Base-by-base conservation (phyloP, 2,329 filamentous ascomycete species). In the Talaromyces amestolkiae region DNA sequence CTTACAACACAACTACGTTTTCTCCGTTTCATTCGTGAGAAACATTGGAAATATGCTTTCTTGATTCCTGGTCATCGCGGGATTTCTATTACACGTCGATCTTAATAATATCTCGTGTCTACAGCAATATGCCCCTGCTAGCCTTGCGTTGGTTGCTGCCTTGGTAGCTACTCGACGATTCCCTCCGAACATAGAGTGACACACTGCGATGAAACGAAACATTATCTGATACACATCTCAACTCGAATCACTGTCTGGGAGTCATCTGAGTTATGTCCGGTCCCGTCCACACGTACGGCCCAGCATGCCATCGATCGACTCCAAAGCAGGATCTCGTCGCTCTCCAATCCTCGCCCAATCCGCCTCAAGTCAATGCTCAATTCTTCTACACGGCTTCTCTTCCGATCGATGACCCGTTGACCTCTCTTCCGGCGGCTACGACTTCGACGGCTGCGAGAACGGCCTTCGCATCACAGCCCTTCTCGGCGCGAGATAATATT, bases 401-500 rank as follows among this genome's bases (percentile, higher is more conserved):
- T 59, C 89, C 92, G 35, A 93, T 97, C 73, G 93, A 97, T 73
- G 93, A 97, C 73, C 92, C 92, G 27, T 84, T 96, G n/a, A 92
- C 90, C 10, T 86, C 89, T 76, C 84, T 79, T 73, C 87, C 76
- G 75, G 85, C 73, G 71, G 84, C 75, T 68, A 82, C 75, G 79
- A 89, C 78, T 24, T 76, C 77, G 58, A 77, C 74, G 60, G 74
- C 83, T 15, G 84, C 81, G 64, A 76, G 83, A 64, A 77, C 83
- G 39, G 88, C 85, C 70, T 83, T 85, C 41, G 85, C 87, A 56
- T 86, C 92, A 9, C 87, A 91, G 51, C 92, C 93, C 0, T 97
- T 96, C 76, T 90, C 91, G 0, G 83, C 83, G 4, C 88, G 87
- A 65, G 93, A 97, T 78, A 96, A 94, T 70, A 87, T 89, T 69